phyloP scores from a whole-genome alignment of 805 yeast species.

The Wickerhamomyces bisporus region DNA sequence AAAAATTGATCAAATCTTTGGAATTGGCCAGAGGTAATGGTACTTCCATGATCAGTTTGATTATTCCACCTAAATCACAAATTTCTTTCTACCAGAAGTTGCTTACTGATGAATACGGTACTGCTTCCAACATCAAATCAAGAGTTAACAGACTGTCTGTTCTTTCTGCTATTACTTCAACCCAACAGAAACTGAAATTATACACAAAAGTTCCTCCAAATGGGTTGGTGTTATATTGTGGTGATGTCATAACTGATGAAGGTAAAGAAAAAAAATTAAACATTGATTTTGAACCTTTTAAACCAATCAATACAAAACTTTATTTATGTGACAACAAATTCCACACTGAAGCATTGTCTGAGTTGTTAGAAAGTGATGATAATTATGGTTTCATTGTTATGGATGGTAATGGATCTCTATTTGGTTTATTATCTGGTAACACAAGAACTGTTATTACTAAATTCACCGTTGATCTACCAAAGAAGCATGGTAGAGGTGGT shows the following conservation, averaged over 20 bases:
- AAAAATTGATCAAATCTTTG: conserved; percentile 83
- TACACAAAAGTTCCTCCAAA: conserved; percentile 88
- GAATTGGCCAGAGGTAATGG: conserved; percentile 97
- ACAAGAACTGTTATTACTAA: conserved; percentile 95
- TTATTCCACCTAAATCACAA: conserved; percentile 94
- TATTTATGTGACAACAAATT: conserved; percentile 97
- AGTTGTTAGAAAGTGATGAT: conserved; percentile 91
- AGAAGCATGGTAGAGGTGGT: conserved; percentile 99
- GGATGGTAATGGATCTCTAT: conserved; percentile 99
- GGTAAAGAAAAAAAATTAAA: conserved; percentile 97
- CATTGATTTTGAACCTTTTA: conserved; percentile 97
- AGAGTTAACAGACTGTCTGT: conserved; percentile 96
- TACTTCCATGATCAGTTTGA: conserved; percentile 96
- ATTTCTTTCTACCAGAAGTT: conserved; percentile 81
- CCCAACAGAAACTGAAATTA: conserved; percentile 92
- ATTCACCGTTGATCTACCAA: conserved; percentile 95
- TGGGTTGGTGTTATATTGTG: conserved; percentile 96
- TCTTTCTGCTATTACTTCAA: conserved; percentile 93
- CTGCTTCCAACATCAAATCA: conserved; percentile 96
- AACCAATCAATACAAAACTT: conserved; percentile 95
- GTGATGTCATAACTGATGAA: conserved; percentile 95
- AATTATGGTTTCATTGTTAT: conserved; percentile 95
- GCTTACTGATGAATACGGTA: conserved; percentile 98
- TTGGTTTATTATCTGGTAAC: conserved; percentile 94
- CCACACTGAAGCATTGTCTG: conserved; percentile 95